These are phyloP conservation scores for Pholiota molesta DNA, from an alignment of 768 basidiomycete species.

Conservation along the genomic window DNA sequence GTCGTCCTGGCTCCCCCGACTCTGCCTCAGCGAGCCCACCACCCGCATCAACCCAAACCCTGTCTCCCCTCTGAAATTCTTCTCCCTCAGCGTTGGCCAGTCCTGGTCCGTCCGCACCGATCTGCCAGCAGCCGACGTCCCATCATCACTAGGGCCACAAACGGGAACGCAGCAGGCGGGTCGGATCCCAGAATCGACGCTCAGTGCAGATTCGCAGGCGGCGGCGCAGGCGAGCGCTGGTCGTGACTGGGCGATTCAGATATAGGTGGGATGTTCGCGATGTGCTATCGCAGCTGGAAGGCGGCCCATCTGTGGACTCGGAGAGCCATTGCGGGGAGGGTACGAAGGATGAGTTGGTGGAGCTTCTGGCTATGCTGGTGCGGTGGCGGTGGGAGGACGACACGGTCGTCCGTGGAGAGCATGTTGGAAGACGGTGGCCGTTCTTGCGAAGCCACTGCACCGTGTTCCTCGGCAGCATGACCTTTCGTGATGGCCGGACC, in stretches of 20 bases:
- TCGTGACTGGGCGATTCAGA: not conserved
- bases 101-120: not conserved
- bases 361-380: not conserved
- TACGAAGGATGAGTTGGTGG: constrained; percentile 11
- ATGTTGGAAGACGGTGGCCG: not conserved
- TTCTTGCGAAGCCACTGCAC: not conserved
- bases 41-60: constrained; percentile 34
- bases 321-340: constrained; percentile 23
- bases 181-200: constrained; percentile 25
- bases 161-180: too few species aligned
- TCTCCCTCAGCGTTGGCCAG: constrained; percentile 6
- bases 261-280: not conserved
- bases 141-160: constrained; percentile 19
- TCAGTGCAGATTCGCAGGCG: constrained; percentile 27
- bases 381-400: not conserved
- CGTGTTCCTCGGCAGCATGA: not conserved
- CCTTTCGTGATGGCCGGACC: too few species aligned
- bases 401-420: not conserved
- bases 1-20: not conserved
- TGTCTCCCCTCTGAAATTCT: constrained; percentile 29
- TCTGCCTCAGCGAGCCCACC: constrained; percentile 20
- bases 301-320: constrained; percentile 14
- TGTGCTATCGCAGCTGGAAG: constrained; percentile 4
- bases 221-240: constrained; percentile 21
- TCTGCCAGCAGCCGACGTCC: not conserved